phyloP scores from a whole-genome alignment of 345 rosid genomes.

The Corymbia maculata region DNA sequence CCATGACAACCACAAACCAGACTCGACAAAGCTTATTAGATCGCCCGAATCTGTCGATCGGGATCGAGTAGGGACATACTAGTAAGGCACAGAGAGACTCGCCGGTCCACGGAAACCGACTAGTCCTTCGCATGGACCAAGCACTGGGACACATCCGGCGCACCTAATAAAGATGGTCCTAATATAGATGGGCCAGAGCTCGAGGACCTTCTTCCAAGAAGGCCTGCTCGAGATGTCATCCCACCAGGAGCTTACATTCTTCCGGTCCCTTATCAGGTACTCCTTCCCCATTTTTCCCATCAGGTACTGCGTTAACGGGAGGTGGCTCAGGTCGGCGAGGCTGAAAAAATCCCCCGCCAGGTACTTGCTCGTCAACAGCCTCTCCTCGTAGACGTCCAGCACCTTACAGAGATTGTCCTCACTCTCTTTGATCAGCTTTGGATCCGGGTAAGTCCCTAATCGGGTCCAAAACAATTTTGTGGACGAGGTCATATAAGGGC shows the following conservation, averaged over 20 bases:
- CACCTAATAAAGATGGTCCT: not conserved
- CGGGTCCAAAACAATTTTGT: constrained; percentile 29
- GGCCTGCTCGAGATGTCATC: constrained; percentile 56
- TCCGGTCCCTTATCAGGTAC: constrained; percentile 45
- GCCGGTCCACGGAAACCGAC: not conserved
- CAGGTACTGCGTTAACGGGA: constrained; percentile 51
- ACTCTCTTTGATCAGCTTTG: constrained; percentile 45
- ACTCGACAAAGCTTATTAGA: not conserved
- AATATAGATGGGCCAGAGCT: constrained; percentile 3
- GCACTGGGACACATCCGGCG: too few relatives aligned
- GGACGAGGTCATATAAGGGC: constrained; percentile 18
- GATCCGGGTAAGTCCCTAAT: constrained; percentile 30
- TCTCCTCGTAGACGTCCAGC: constrained; percentile 56
- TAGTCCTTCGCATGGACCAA: not conserved
- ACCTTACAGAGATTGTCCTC: constrained; percentile 51
- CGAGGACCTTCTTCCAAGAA: constrained; percentile 45
- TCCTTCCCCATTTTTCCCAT: constrained; percentile 43
- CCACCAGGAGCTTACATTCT: constrained; percentile 69
- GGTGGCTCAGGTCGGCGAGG: constrained; percentile 66
- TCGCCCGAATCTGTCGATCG: not conserved
- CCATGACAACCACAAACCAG: not conserved
- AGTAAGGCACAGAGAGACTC: not conserved
- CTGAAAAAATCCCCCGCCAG: constrained; percentile 63
- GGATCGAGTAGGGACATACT: not conserved
- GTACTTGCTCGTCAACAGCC: constrained; percentile 50